Conservation (phyloP, 2,329 filamentous ascomycete species). For the Phoma herbarum region DNA sequence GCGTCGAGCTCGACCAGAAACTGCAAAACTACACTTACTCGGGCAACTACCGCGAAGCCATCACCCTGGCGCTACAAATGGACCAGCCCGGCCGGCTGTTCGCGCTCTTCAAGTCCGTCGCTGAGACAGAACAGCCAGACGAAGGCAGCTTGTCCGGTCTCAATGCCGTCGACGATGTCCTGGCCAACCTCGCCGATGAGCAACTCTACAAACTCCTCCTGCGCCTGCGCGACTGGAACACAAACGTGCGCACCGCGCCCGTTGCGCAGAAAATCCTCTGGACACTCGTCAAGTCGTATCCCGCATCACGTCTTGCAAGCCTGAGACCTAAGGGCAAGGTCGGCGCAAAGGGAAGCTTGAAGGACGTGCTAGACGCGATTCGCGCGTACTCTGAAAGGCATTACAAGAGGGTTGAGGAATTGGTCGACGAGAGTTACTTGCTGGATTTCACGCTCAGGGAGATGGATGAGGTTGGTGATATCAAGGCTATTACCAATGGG, state of each 20-base stretch:
- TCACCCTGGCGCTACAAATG: conserved; percentile 88
- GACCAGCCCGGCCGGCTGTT: conserved; percentile 93
- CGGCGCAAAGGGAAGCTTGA: conserved; percentile 60
- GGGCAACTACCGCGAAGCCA: conserved; percentile 90
- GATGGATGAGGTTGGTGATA: conserved; percentile 76
- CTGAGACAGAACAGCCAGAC: conserved; percentile 69
- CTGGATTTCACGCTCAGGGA: conserved; percentile 91
- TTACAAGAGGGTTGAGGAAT: conserved; percentile 86
- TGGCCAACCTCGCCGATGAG: conserved; percentile 80
- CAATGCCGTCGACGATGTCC: conserved; percentile 78
- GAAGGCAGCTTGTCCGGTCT: conserved; percentile 70
- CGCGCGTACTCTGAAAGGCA: conserved; percentile 92
- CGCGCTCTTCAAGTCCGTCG: conserved; percentile 81
- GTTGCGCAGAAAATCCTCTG: conserved; percentile 87
- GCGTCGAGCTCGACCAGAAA: conserved; percentile 93
- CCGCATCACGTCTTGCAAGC: conserved; percentile 77
- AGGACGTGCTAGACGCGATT: conserved; percentile 86
- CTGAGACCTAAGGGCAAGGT: conserved; percentile 58
- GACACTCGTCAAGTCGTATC: conserved; percentile 81
- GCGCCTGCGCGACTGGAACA: conserved; percentile 94
- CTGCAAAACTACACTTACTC: conserved; percentile 91
- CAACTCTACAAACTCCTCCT: conserved; percentile 86
- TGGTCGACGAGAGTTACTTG: conserved; percentile 93
- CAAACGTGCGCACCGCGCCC: conserved; percentile 84
- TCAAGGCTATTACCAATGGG: conserved; percentile 39